Base-by-base conservation (phyloP, 108 stramenopile species). In the Cyclotella cryptica region DNA sequence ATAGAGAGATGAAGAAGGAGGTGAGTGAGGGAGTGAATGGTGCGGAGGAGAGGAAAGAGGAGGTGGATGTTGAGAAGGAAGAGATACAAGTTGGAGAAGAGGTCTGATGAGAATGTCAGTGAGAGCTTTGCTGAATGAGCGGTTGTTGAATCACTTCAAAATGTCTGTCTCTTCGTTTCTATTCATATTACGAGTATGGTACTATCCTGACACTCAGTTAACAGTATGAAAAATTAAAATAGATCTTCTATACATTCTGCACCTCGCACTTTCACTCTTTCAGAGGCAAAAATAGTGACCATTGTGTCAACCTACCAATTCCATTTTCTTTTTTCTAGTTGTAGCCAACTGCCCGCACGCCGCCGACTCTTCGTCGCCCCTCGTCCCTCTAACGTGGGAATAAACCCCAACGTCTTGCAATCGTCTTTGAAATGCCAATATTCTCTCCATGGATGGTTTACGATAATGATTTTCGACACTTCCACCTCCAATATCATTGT, bases 311-410 rank as follows among this genome's bases (percentile, higher is more conserved):
- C 18, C n/a, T 9, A n/a, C 55, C n/a, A 24, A 51, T 26, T 42
- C 21, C 35, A 61, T 40, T 74, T 75, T 69, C 52, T 72, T 80
- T 47, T 66, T 84, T 39, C 69, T 66, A 59, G 84, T 82, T 10
- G 93, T 95, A 35, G 91, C 87, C 41, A 96, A 75, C 85, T 92
- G 92, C 35, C 96, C 96, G 78, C 96, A 97, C 3, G 96, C 96
- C 10, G 92, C 89, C 44, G 57, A 85, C 54, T 94, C 92, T 24
- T 93, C 93, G 67, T 97, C 96, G 13, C 96, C 96, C 66, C 96
- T 80, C 9, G 93, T 89, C 14, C 85, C 87, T 58, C 96, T 83
- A 46, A 95, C 79, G 61, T 86, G 83, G 13, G 83, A 77, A 29
- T 69, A 62, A 12, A 93, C 79, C 8, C 88, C 90, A 39, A 78